phyloP scores from a whole-genome alignment of 2,329 filamentous ascomycete genomes.

The Colletotrichum liriopes region DNA sequence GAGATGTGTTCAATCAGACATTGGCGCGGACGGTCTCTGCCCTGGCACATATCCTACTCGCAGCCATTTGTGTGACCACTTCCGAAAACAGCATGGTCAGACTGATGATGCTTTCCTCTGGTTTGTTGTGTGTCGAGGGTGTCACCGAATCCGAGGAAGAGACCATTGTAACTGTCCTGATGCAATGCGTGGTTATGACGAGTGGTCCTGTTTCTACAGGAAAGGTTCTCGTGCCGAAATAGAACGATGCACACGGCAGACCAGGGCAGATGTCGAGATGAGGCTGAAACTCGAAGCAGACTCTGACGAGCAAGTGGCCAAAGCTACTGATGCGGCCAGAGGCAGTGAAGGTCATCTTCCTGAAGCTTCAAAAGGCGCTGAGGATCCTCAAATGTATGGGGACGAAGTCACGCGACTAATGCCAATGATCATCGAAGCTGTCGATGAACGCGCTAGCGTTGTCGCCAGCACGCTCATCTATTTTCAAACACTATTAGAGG shows the following conservation, averaged over 20 bases:
- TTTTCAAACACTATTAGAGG: constrained; percentile 15
- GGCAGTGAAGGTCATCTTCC: too few species aligned
- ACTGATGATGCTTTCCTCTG: background rate
- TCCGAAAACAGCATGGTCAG: background rate
- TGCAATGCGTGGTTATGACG: background rate
- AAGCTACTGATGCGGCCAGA: background rate
- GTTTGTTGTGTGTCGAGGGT: background rate
- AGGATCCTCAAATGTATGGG: too few species aligned
- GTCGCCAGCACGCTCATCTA: too few species aligned
- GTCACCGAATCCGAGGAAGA: background rate
- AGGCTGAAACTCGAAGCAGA: background rate
- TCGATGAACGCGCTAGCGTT: background rate
- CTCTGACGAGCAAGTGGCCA: background rate
- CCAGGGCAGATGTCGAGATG: background rate
- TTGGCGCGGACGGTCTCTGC: background rate
- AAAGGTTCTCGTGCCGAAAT: background rate
- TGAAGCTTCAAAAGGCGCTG: too few species aligned
- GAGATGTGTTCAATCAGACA: background rate
- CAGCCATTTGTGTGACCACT: background rate
- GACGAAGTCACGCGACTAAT: background rate
- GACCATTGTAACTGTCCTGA: background rate
- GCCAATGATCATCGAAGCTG: background rate
- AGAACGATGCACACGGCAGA: too few species aligned
- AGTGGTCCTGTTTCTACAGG: background rate
- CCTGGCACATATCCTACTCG: background rate